These are phyloP conservation scores for Solanum sejunctum DNA, from an alignment of 257 asterid genomes.

Conservation along the genomic window DNA sequence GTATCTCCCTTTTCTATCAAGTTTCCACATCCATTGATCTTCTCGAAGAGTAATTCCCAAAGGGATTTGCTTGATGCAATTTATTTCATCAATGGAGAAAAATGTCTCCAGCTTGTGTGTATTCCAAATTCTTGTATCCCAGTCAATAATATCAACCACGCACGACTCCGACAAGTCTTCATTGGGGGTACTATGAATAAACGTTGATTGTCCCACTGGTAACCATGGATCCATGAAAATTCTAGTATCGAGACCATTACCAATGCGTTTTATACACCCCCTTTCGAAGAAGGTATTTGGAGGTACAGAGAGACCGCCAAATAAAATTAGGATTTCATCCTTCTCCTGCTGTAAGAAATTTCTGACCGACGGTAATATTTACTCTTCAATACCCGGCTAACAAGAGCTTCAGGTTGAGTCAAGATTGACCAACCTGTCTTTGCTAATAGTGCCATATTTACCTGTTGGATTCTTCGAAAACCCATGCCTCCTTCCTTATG, in stretches of 20 bases:
- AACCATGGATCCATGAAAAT: not conserved
- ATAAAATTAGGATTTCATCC: not conserved
- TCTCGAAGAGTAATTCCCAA: too few relatives aligned
- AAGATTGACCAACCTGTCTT: not conserved
- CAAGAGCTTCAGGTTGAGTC: not conserved
- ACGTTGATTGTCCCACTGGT: too few relatives aligned
- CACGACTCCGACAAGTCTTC: too few relatives aligned
- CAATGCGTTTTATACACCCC: not conserved
- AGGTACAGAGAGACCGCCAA: not conserved
- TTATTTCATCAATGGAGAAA: too few relatives aligned
- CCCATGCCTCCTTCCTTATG: not conserved
- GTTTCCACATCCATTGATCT: too few relatives aligned
- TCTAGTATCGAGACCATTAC: not conserved
- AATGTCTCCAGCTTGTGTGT: too few relatives aligned
- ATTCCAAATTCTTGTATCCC: too few relatives aligned
- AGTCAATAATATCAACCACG: too few relatives aligned
- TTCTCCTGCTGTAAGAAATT: not conserved
- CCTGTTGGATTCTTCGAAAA: not conserved
- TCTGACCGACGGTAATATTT: not conserved
- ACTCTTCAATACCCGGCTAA: not conserved
- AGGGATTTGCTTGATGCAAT: too few relatives aligned
- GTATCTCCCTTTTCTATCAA: too few relatives aligned
- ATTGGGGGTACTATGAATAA: too few relatives aligned
- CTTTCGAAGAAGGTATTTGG: not conserved
- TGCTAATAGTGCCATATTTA: not conserved